phyloP scores from a whole-genome alignment of 345 rosid species.

The Brassica carinata region DNA sequence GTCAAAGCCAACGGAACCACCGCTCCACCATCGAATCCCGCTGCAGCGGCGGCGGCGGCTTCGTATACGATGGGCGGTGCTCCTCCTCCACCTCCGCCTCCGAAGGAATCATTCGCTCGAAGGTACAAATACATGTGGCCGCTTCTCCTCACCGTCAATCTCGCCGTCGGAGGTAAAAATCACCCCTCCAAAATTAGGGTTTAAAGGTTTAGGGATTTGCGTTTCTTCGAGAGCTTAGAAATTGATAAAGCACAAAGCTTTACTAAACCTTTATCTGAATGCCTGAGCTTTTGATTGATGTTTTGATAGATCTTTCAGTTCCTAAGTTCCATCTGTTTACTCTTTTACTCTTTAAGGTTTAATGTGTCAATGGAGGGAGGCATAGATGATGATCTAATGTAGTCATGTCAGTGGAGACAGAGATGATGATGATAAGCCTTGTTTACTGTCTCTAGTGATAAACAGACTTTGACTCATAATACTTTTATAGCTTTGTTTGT shows the following conservation, averaged over 20 bases:
- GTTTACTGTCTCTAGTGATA: background rate
- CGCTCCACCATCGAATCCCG: constrained; percentile 47
- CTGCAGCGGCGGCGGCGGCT: constrained; percentile 56
- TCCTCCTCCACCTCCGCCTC: constrained; percentile 64
- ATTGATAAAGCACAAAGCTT: background rate
- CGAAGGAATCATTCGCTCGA: constrained; percentile 74
- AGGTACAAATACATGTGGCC: constrained; percentile 90
- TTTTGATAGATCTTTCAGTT: background rate
- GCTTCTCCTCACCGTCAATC: constrained; percentile 72
- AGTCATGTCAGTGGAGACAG: too few relatives aligned
- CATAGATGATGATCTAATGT: too few relatives aligned
- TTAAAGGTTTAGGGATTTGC: background rate
- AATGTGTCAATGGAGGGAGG: background rate
- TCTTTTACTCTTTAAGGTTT: background rate
- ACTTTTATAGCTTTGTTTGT: background rate
- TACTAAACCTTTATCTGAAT: background rate
- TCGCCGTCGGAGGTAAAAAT: constrained; percentile 70
- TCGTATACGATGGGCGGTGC: constrained; percentile 62
- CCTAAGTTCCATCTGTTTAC: background rate
- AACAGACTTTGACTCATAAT: background rate
- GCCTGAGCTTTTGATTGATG: background rate
- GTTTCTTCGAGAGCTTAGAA: background rate
- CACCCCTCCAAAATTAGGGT: background rate
- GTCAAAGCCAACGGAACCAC: constrained; percentile 44
- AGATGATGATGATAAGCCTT: background rate